Evolutionary conservation across 331 rosid genomes (phyloP).

Genomic region (Quercus lobata): DNA sequence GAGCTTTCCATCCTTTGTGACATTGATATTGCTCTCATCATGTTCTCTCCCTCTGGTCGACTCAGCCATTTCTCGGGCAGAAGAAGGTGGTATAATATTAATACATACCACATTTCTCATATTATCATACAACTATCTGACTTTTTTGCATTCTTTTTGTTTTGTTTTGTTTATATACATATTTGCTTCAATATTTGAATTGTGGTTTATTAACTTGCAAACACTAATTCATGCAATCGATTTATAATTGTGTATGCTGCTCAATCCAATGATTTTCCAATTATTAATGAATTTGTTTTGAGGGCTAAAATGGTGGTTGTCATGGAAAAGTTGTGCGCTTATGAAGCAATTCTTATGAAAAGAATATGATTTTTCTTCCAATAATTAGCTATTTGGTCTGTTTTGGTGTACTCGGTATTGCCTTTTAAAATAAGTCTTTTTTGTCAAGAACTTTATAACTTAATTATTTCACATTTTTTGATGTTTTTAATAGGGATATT

Average conservation of each 20-base stretch:
- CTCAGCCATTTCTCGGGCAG: conserved; percentile 69
- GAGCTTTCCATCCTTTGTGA: conserved; percentile 77
- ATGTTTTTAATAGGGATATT: no score
- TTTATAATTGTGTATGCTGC: neutral
- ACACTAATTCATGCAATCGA: neutral
- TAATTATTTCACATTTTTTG: neutral
- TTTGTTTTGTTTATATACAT: neutral
- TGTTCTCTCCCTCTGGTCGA: conserved; percentile 72
- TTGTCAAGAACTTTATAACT: no score
- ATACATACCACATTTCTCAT: neutral
- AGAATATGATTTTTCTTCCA: no score
- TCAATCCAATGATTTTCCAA: neutral
- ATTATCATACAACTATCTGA: no score
- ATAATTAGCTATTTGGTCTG: no score
- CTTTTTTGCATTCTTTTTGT: neutral
- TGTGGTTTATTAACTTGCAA: neutral
- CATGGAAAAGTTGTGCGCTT: no score
- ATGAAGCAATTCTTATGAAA: no score
- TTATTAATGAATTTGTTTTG: neutral
- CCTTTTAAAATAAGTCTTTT: no score
- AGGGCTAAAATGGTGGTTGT: neutral
- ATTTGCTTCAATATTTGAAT: neutral
- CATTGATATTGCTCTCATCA: conserved; percentile 78
- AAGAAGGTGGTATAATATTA: conserved; percentile 34
- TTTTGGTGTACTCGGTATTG: no score